phyloP scores from a whole-genome alignment of 2,329 filamentous ascomycete genomes.

The Alternaria hordeiaustralica region DNA sequence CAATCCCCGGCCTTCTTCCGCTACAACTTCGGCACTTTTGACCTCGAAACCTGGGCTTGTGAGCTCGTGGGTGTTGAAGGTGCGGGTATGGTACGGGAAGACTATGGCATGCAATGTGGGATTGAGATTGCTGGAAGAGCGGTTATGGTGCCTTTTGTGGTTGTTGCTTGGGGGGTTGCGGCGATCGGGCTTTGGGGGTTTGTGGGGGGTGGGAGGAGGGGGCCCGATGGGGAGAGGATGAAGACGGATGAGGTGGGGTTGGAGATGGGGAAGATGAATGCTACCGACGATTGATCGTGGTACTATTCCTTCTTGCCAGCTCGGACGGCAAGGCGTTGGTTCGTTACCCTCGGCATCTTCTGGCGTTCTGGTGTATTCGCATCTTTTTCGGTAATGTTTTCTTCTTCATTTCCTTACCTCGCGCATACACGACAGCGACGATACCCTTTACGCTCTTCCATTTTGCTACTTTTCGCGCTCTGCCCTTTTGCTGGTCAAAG shows the following conservation, averaged over 20 bases:
- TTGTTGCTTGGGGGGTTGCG: slow-evolving; percentile 26
- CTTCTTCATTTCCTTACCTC: background rate
- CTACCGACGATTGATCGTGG: slow-evolving; percentile 1
- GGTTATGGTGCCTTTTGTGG: slow-evolving; percentile 40
- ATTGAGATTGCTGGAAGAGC: slow-evolving; percentile 38
- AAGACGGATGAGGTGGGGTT: slow-evolving; percentile 37
- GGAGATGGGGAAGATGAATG: slow-evolving; percentile 40
- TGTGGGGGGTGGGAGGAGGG: slow-evolving; percentile 26
- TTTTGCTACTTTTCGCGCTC: background rate
- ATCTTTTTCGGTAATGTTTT: background rate
- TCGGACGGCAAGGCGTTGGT: no score
- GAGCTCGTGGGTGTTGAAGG: slow-evolving; percentile 32
- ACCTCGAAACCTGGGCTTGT: slow-evolving; percentile 47
- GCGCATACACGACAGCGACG: background rate
- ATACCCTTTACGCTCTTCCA: background rate
- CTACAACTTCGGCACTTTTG: slow-evolving; percentile 44
- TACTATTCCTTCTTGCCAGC: no score
- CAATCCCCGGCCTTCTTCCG: slow-evolving; percentile 21
- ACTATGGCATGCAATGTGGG: slow-evolving; percentile 38
- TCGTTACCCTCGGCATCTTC: background rate
- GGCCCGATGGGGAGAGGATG: slow-evolving; percentile 28
- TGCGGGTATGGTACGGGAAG: slow-evolving; percentile 32
- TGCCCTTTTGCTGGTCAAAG: background rate
- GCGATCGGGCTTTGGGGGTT: slow-evolving; percentile 32
- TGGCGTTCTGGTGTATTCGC: background rate